phyloP scores from a whole-genome alignment of 805 yeast species.

The Kuraishia floccosa region DNA sequence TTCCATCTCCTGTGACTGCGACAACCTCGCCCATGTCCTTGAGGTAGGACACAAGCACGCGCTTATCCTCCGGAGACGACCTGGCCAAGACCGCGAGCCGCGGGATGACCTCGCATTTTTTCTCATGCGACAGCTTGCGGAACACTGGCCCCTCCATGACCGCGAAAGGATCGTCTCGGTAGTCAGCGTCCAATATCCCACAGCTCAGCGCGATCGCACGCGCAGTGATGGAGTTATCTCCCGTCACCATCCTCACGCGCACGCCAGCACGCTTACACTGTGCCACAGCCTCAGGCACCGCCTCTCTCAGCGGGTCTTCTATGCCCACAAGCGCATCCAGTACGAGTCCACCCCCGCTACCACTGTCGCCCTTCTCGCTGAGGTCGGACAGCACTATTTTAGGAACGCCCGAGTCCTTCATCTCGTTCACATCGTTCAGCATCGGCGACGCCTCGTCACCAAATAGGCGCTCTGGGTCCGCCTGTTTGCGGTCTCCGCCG shows the following conservation, averaged over 20 bases:
- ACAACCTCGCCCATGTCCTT: slow-evolving; percentile 82
- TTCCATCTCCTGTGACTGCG: slow-evolving; percentile 99
- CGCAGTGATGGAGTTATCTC: slow-evolving; percentile 90
- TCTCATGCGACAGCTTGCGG: slow-evolving; percentile 48
- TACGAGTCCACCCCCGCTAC: slow-evolving; percentile 23
- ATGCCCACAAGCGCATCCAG: slow-evolving; percentile 81
- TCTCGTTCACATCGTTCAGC: slow-evolving; percentile 9
- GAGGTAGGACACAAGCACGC: slow-evolving; percentile 73
- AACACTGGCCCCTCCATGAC: slow-evolving; percentile 93
- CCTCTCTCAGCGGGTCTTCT: slow-evolving; percentile 87
- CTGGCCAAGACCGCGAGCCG: slow-evolving; percentile 78
- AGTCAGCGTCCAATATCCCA: slow-evolving; percentile 55
- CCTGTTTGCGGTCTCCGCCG: slow-evolving; percentile 21
- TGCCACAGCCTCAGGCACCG: slow-evolving; percentile 81
- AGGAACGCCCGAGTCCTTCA: slow-evolving; percentile 9
- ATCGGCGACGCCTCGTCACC: slow-evolving; percentile 17
- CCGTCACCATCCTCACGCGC: slow-evolving; percentile 94
- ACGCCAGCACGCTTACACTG: slow-evolving; percentile 90
- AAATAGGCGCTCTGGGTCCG: slow-evolving; percentile 29
- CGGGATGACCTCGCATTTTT: slow-evolving; percentile 57
- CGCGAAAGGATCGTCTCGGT: slow-evolving; percentile 37
- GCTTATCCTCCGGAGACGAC: slow-evolving; percentile 92
- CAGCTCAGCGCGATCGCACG: slow-evolving; percentile 82
- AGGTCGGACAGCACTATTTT: slow-evolving; percentile 10
- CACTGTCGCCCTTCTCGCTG: slow-evolving; percentile 1